Evolutionary conservation across 1,139 yeast species (phyloP), one percentile per base, ranked within the genome.

Genomic region (Suhomyces panamericanus): DNA sequence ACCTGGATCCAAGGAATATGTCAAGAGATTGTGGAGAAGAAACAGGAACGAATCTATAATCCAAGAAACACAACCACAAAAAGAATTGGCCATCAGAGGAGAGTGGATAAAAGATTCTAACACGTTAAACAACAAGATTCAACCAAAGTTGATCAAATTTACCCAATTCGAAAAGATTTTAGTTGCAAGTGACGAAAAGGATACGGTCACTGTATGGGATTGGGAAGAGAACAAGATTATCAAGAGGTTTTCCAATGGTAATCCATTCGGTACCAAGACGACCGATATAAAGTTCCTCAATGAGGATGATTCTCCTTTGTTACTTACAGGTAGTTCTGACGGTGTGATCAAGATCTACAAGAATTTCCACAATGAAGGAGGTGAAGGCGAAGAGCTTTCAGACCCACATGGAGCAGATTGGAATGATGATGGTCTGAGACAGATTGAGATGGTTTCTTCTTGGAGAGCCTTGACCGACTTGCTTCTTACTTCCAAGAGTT

Each of bases 391-490:
- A 11, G 17, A 24, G 12, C 32, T 14, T 8, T 26, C 29, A 10
- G 74, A 73, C 11, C 16, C 30, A 15, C 14, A 20, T 13, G 39
- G 22, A 17, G 4, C n/a, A 8, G 54, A 52, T n/a, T 45, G 46
- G 6, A 59, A 59, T 10, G 67, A 73, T 5, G 51, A 43, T 2
- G 59, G 56, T 14, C 60, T 60, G 5, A 54, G 56, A 12, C 59
- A 61, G 10, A 73, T 84, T 9, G 86, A 86, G 54, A 66, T 88
- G 44, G 83, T 90, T 2, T 80, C 96, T 0, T 81, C 97, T 0
- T 95, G 99, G 98, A 78, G 97, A 61, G 97, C 96, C 0, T 73
- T 93, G 46, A 85, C 96, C 0, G 98, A 93, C 62, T 72, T 91
- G 55, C 67, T 89, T 28, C 70, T 87, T 31, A 86, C 96, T 0